phyloP scores from a whole-genome alignment of 2,329 filamentous ascomycete genomes.

The Alternaria sp. region DNA sequence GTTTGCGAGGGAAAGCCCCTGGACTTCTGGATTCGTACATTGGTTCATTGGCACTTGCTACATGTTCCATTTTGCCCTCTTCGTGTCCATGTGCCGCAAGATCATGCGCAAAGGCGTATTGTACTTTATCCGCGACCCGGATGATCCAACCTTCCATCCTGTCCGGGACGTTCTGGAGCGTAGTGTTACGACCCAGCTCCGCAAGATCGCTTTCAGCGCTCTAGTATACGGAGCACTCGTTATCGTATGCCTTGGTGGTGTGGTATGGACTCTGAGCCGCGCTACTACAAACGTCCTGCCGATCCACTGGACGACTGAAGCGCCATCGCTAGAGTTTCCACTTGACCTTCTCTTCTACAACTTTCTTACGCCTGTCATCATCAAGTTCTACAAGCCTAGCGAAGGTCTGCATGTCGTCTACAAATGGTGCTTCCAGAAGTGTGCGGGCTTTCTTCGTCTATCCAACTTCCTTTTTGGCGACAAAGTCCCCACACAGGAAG shows the following conservation, averaged over 20 bases:
- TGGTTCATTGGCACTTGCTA: conserved; percentile 99
- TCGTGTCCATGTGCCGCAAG: conserved; percentile 98
- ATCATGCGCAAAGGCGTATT: conserved; percentile 95
- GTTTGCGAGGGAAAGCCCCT: conserved; percentile 80
- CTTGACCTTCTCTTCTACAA: conserved; percentile 96
- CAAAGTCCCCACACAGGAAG: conserved; percentile 82
- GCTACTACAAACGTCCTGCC: conserved; percentile 78
- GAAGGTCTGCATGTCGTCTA: conserved; percentile 87
- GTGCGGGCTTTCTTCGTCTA: conserved; percentile 79
- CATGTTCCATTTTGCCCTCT: conserved; percentile 99
- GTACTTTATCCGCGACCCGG: conserved; percentile 97
- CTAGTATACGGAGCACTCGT: conserved; percentile 95
- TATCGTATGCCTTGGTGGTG: conserved; percentile 90
- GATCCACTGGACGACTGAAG: conserved; percentile 91
- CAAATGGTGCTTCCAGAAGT: conserved; percentile 94
- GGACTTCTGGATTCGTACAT: conserved; percentile 94
- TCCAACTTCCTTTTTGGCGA: conserved; percentile 95
- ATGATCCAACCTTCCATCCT: conserved; percentile 97
- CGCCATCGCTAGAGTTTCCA: conserved; percentile 92
- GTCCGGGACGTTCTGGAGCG: conserved; percentile 96
- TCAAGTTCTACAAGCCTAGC: conserved; percentile 85
- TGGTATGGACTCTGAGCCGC: conserved; percentile 88
- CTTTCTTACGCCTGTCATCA: conserved; percentile 88
- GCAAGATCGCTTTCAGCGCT: conserved; percentile 95
- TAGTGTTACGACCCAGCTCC: conserved; percentile 88